These are phyloP conservation scores for Aureobasidium musti DNA, from an alignment of 2,329 filamentous ascomycete species.

Conservation along the genomic window DNA sequence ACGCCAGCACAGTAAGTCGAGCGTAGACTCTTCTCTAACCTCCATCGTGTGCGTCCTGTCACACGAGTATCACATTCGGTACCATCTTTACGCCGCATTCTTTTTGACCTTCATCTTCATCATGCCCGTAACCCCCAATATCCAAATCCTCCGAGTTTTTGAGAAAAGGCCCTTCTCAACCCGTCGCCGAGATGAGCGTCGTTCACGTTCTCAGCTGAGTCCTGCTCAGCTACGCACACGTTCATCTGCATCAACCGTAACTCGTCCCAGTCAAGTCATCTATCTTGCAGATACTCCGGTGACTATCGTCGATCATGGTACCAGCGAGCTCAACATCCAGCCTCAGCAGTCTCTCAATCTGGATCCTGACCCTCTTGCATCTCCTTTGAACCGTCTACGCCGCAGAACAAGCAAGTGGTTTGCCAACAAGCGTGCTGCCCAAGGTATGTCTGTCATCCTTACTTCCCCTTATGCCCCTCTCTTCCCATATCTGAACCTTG, in stretches of 20 bases:
- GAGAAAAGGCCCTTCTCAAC: conserved; percentile 4
- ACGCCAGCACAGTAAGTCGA: neutral
- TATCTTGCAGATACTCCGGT: neutral
- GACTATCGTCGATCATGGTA: neutral
- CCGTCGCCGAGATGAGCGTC: neutral
- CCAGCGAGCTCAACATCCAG: conserved; percentile 7
- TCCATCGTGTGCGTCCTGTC: neutral
- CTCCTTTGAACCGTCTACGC: neutral
- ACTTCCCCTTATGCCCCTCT: neutral
- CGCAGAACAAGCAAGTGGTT: conserved; percentile 14
- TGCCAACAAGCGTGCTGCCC: neutral
- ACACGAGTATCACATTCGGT: neutral
- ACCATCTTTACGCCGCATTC: conserved; percentile 21
- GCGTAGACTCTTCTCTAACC: too few relatives aligned
- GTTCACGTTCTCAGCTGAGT: neutral
- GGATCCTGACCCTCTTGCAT: neutral
- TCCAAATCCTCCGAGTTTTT: conserved; percentile 3
- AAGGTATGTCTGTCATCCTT: neutral
- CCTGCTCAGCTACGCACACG: neutral
- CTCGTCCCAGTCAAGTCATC: neutral
- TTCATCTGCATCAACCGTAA: neutral
- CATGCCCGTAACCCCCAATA: conserved; percentile 16
- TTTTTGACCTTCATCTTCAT: conserved; percentile 15
- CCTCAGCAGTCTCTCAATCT: neutral
- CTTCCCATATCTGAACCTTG: neutral